Percentiles rank a stretch among this genome's conserved stretches.
Conservation (phyloP, 2,329 filamentous ascomycete genomes). For the Fusarium dlaminii region DNA sequence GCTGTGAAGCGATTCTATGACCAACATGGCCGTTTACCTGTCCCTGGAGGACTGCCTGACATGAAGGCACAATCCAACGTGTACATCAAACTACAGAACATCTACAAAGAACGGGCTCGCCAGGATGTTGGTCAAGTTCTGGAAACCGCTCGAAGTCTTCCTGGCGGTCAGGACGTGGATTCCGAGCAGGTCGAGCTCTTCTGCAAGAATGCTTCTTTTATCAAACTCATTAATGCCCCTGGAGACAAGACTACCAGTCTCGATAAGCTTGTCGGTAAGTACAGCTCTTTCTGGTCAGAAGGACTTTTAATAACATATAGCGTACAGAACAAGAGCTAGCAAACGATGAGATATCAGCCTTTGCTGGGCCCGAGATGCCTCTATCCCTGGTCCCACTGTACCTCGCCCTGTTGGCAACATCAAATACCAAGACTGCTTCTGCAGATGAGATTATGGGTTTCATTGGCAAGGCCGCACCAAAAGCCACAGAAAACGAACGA, state of each 20-base stretch:
- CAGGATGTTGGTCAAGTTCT: conserved; percentile 81
- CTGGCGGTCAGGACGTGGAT: conserved; percentile 65
- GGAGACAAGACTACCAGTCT: conserved; percentile 57
- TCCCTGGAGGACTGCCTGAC: conserved; percentile 89
- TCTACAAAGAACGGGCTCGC: conserved; percentile 91
- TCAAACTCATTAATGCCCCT: conserved; percentile 80
- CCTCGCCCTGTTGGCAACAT: conserved; percentile 68
- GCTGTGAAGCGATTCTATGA: conserved; percentile 82
- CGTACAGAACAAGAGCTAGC: conserved; percentile 61
- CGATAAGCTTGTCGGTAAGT: conserved; percentile 65
- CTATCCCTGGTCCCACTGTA: conserved; percentile 75
- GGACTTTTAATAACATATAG: not conserved
- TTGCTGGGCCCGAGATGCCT: conserved; percentile 57
- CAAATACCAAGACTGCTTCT: conserved; percentile 55
- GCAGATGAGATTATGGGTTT: conserved; percentile 63
- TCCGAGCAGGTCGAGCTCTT: conserved; percentile 85
- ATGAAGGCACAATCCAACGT: conserved; percentile 96
- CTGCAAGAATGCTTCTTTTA: conserved; percentile 93
- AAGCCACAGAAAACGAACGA: conserved; percentile 59
- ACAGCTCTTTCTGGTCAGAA: not conserved
- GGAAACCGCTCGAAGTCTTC: conserved; percentile 64
- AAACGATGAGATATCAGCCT: conserved; percentile 63
- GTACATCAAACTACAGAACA: conserved; percentile 89
- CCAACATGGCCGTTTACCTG: conserved; percentile 77
- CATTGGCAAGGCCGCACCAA: conserved; percentile 56